Percentiles rank a stretch among this genome's conserved stretches.
Conservation (phyloP, 2,329 filamentous ascomycete species). For the Hymenoscyphus infarciens region DNA sequence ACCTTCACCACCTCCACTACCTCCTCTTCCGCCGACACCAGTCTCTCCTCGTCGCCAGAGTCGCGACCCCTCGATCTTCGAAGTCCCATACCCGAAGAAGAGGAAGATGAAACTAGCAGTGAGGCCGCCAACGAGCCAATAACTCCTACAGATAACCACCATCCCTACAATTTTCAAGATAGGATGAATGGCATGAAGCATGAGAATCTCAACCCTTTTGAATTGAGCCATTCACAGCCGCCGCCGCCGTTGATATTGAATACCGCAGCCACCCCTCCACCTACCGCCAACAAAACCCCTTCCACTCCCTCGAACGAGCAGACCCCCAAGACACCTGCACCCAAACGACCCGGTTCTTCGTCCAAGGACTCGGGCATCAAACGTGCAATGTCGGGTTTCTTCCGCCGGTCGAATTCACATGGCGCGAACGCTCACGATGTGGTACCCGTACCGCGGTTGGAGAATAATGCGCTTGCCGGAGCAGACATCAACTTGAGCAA, state of each 20-base stretch:
- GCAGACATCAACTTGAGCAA: constrained; percentile 22
- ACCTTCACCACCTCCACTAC: constrained; percentile 18
- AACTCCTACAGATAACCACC: constrained; percentile 56
- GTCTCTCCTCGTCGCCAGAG: constrained; percentile 27
- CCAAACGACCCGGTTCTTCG: constrained; percentile 14
- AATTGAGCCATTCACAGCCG: constrained; percentile 4
- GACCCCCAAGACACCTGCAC: constrained; percentile 11
- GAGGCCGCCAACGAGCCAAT: constrained; percentile 58
- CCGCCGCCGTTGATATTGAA: constrained; percentile 26
- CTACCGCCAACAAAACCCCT: constrained; percentile 4
- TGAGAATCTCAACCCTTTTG: constrained; percentile 9
- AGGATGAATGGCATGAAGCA: constrained; percentile 15
- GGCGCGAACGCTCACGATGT: constrained; percentile 7
- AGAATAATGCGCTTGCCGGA: constrained; percentile 11
- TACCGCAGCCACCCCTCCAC: constrained; percentile 22
- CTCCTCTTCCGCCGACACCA: constrained; percentile 18
- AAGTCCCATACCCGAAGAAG: constrained; percentile 53
- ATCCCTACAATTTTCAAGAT: constrained; percentile 51
- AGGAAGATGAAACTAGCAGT: constrained; percentile 53
- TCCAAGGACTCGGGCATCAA: constrained; percentile 19
- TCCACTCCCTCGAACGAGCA: constrained; percentile 3
- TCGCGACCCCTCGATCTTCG: constrained; percentile 45
- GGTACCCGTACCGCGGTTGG: constrained; percentile 7
- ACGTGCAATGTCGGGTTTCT: constrained; percentile 24
- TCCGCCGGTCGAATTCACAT: constrained; percentile 23